These are phyloP conservation scores for Lipomyces anomalus DNA, from an alignment of 805 yeast genomes.

Conservation along the genomic window DNA sequence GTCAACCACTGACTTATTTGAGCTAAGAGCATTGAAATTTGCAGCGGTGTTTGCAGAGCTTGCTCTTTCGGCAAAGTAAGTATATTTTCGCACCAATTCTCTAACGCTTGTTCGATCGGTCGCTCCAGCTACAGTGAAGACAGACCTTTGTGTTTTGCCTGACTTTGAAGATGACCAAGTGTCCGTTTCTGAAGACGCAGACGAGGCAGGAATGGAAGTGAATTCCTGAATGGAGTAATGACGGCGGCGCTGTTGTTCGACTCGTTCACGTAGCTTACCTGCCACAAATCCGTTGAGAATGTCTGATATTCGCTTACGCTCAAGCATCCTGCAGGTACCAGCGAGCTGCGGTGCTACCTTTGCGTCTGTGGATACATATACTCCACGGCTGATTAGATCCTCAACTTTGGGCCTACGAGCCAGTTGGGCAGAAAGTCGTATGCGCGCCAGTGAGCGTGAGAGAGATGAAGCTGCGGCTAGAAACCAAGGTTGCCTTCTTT, in stretches of 20 bases:
- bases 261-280: constrained; percentile 18
- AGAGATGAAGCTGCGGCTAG: neutral
- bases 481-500: neutral
- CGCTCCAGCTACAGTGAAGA: neutral
- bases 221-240: too few species aligned
- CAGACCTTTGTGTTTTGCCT: neutral
- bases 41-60: neutral
- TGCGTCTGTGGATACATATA: constrained; percentile 23
- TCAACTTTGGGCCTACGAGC: constrained; percentile 25
- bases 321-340: constrained; percentile 22
- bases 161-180: neutral
- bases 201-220: neutral
- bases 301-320: constrained; percentile 27
- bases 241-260: too few species aligned
- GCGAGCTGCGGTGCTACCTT: constrained; percentile 21
- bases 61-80: neutral
- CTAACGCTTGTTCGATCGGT: too few species aligned
- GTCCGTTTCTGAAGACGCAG: neutral
- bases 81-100: too few species aligned
- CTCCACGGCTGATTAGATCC: constrained; percentile 29
- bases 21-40: neutral
- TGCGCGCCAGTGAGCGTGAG: neutral
- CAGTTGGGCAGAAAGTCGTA: constrained; percentile 8
- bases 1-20: too few species aligned
- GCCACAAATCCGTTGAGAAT: constrained; percentile 20